Conservation (phyloP, 441 rosid species). For the Flueggea neowawraea region DNA sequence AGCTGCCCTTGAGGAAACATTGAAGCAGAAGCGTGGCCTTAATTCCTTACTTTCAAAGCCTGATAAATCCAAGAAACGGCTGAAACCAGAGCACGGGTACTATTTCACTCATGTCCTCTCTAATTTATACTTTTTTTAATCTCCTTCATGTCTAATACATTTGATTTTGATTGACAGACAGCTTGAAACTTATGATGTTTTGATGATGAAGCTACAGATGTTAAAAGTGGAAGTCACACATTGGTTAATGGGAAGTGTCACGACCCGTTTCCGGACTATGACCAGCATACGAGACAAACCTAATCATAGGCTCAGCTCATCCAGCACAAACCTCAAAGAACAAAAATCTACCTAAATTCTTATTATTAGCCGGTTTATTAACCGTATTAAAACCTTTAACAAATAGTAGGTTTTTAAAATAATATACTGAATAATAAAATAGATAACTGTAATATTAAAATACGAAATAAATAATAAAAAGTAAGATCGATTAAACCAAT, state of each 20-base stretch:
- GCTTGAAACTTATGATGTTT: slow-evolving; percentile 80
- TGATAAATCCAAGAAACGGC: slow-evolving; percentile 43
- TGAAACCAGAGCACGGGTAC: slow-evolving; percentile 65
- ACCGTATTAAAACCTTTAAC: too few species aligned
- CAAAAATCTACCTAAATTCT: too few species aligned
- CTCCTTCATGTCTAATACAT: slow-evolving; percentile 14
- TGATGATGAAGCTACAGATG: slow-evolving; percentile 58
- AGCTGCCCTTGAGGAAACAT: slow-evolving; percentile 77
- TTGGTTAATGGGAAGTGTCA: slow-evolving; percentile 18
- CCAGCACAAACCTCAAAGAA: too few species aligned
- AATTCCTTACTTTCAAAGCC: slow-evolving; percentile 39
- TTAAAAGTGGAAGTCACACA: slow-evolving; percentile 26
- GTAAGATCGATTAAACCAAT: too few species aligned
- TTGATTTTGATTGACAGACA: slow-evolving; percentile 33
- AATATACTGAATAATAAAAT: too few species aligned
- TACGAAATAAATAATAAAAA: too few species aligned
- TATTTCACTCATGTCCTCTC: not conserved
- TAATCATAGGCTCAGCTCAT: too few species aligned
- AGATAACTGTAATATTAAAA: too few species aligned
- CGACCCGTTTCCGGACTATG: too few species aligned
- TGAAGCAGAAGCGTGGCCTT: slow-evolving; percentile 58
- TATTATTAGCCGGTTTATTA: too few species aligned
- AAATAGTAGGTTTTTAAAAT: too few species aligned
- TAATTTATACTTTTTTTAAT: slow-evolving; percentile 3
- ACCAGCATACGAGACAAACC: too few species aligned